phyloP scores from a whole-genome alignment of 129 eudicot genomes.

The Arctium lappa region DNA sequence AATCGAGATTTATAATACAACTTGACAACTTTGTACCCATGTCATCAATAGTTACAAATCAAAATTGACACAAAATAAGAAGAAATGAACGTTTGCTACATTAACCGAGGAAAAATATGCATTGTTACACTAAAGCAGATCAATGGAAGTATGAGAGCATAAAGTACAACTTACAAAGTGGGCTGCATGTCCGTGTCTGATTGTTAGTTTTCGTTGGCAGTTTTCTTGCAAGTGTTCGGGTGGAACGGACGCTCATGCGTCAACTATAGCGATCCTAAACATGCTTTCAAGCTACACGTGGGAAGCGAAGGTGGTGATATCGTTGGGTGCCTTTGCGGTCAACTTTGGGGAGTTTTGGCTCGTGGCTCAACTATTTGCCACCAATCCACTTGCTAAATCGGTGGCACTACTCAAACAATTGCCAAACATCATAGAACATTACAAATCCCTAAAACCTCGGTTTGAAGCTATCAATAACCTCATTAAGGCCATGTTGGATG shows the following conservation, averaged over 20 bases:
- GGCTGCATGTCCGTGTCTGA: background rate
- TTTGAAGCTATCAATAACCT: slow-evolving; percentile 64
- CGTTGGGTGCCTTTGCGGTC: slow-evolving; percentile 74
- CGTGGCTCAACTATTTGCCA: slow-evolving; percentile 48
- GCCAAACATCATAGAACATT: slow-evolving; percentile 64
- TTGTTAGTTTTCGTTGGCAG: slow-evolving; percentile 37
- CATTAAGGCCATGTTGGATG: slow-evolving; percentile 57
- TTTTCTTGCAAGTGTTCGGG: slow-evolving; percentile 80
- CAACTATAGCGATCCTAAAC: slow-evolving; percentile 66
- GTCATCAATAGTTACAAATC: background rate
- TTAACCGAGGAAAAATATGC: background rate
- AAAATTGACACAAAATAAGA: background rate
- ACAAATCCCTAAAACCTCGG: slow-evolving; percentile 49
- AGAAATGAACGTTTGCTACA: background rate
- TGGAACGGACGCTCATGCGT: slow-evolving; percentile 68
- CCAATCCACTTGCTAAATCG: slow-evolving; percentile 79
- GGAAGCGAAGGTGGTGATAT: slow-evolving; percentile 80
- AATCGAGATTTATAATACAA: background rate
- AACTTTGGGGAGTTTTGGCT: slow-evolving; percentile 92
- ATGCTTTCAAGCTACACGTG: slow-evolving; percentile 69
- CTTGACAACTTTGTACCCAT: background rate
- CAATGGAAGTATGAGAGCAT: background rate
- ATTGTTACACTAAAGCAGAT: background rate
- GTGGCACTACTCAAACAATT: slow-evolving; percentile 69
- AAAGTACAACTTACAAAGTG: background rate